Percentiles rank a stretch among this genome's conserved stretches.
Evolutionary conservation across 2,329 filamentous ascomycete genomes (phyloP).

Genomic region (Aspergillus quadrilineatus): DNA sequence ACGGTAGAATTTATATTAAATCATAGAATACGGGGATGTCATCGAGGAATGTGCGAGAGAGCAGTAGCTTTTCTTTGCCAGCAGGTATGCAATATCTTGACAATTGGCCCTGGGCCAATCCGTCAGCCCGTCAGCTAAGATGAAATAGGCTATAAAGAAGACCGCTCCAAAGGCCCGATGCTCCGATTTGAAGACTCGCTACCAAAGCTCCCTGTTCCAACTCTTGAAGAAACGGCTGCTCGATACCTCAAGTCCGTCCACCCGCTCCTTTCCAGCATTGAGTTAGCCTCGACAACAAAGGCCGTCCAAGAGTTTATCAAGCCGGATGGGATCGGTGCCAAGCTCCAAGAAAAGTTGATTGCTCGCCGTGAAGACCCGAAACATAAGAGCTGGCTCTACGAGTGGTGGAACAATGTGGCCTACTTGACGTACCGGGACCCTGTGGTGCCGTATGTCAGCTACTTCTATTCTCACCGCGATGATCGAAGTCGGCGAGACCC

Average conservation of each 20-base stretch:
- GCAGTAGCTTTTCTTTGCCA: no score
- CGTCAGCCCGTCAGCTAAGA: no score
- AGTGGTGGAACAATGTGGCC: background rate
- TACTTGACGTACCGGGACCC: background rate
- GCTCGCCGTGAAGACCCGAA: background rate
- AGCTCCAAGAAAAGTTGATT: background rate
- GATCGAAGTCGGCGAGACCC: constrained; percentile 83
- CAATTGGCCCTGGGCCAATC: no score
- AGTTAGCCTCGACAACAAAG: background rate
- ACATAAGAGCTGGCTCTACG: background rate
- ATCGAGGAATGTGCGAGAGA: no score
- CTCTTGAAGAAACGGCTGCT: background rate
- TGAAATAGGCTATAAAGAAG: no score
- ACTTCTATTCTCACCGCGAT: constrained; percentile 83
- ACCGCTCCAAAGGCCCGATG: background rate
- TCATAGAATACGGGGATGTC: no score
- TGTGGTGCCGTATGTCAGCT: background rate
- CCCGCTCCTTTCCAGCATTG: background rate
- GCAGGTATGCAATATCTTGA: no score
- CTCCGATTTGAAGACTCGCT: background rate
- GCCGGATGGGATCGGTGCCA: background rate
- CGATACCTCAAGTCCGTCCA: background rate
- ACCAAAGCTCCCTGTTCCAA: background rate
- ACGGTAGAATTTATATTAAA: no score
- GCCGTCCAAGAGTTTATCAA: background rate